Evolutionary conservation across 441 rosid species (phyloP).

Genomic region (Euphorbia celastroides): DNA sequence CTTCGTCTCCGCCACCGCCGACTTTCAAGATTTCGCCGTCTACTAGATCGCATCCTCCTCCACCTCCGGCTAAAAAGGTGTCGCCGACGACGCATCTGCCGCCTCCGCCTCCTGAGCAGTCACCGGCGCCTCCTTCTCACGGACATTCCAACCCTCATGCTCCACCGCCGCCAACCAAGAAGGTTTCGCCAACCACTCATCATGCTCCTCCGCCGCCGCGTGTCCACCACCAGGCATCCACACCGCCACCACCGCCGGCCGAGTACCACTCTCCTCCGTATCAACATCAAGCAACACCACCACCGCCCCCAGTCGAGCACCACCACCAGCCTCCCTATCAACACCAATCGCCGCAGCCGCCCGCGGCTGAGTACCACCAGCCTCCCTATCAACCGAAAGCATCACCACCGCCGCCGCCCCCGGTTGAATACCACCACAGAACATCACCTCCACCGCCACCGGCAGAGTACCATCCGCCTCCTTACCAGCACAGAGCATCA

Average conservation of each 20-base stretch:
- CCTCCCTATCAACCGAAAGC: neutral
- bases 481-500: conserved; percentile 15
- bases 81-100: conserved; percentile 41
- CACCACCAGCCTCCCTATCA: conserved; percentile 26
- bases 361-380: conserved; percentile 1
- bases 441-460: conserved; percentile 24
- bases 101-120: conserved; percentile 30
- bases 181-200: conserved; percentile 20
- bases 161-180: conserved; percentile 21
- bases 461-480: conserved; percentile 24
- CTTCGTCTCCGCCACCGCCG: conserved; percentile 30
- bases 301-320: conserved; percentile 18
- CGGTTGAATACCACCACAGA: conserved; percentile 17
- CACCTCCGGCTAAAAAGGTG: conserved; percentile 37
- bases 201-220: conserved; percentile 20
- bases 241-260: conserved; percentile 24
- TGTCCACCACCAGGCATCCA: conserved; percentile 7
- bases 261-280: conserved; percentile 25
- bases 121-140: conserved; percentile 29
- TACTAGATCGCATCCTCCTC: conserved; percentile 47
- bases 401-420: conserved; percentile 26
- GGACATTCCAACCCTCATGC: conserved; percentile 17
- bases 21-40: conserved; percentile 34
- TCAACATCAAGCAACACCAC: conserved; percentile 22
- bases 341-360: conserved; percentile 7